These are phyloP conservation scores for Penicillium fuscoglaucum DNA, from an alignment of 2,329 filamentous ascomycete genomes.

Conservation along the genomic window DNA sequence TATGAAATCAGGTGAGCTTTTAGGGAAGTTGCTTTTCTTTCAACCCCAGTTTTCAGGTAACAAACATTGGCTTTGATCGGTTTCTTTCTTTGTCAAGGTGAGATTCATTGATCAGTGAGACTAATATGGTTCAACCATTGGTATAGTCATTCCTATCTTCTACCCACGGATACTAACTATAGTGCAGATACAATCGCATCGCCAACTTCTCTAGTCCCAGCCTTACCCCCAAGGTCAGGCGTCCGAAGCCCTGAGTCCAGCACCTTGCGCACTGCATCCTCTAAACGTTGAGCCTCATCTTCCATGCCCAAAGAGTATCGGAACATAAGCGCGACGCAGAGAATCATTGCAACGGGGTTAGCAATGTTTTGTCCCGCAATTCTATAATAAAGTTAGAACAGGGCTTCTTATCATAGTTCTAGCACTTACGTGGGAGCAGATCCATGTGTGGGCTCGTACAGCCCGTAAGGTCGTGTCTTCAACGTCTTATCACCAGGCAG, in stretches of 20 bases:
- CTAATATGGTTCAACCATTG: neutral
- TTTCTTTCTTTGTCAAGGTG: neutral
- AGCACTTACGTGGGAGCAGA: constrained; percentile 40
- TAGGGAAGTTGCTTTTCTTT: neutral
- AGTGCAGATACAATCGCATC: constrained; percentile 74
- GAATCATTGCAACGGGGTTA: constrained; percentile 83
- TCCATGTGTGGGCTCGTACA: constrained; percentile 91
- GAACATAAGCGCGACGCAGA: constrained; percentile 91
- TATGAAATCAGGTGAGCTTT: neutral
- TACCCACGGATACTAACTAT: constrained; percentile 39
- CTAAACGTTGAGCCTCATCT: constrained; percentile 71
- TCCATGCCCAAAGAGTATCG: constrained; percentile 81
- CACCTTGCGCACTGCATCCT: constrained; percentile 73
- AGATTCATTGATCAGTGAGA: neutral
- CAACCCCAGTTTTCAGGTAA: neutral
- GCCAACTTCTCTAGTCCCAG: constrained; percentile 70
- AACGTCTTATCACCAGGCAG: constrained; percentile 65
- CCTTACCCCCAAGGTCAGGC: constrained; percentile 74
- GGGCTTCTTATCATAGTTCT: neutral
- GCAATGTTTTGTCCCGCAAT: constrained; percentile 85
- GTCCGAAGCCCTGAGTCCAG: constrained; percentile 76
- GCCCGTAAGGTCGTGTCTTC: constrained; percentile 76
- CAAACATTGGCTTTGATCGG: constrained; percentile 9
- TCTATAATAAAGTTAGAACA: constrained; percentile 48
- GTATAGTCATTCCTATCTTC: neutral